Conservation (phyloP, 2,329 filamentous ascomycete genomes). For the Truncatella angustata region DNA sequence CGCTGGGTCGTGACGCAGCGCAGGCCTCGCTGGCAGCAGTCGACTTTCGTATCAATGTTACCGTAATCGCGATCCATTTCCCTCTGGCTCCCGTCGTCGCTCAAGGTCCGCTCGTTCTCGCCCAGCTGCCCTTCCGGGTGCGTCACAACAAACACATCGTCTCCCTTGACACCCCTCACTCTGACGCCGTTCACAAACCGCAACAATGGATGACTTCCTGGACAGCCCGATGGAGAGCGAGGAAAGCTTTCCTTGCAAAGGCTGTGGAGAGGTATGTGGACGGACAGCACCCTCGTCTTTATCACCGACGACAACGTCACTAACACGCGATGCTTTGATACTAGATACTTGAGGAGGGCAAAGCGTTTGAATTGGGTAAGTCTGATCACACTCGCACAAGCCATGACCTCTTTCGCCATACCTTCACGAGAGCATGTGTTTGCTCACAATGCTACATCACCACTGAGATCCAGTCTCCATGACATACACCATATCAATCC, state of each 20-base stretch:
- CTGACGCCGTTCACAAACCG: slow-evolving; percentile 11
- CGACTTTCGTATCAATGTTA: slow-evolving; percentile 1
- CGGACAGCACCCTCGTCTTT: slow-evolving; percentile 13
- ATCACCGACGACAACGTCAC: slow-evolving; percentile 14
- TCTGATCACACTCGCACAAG: slow-evolving; percentile 17
- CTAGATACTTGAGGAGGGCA: slow-evolving; percentile 96
- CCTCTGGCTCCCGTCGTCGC: background rate
- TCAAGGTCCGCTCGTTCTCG: background rate
- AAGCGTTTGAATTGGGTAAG: slow-evolving; percentile 94
- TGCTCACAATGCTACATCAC: background rate
- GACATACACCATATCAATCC: slow-evolving; percentile 3
- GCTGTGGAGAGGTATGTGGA: slow-evolving; percentile 77
- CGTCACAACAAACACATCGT: too few relatives aligned
- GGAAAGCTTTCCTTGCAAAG: slow-evolving; percentile 87
- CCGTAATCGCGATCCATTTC: background rate
- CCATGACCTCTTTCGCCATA: slow-evolving; percentile 1
- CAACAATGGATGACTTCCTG: slow-evolving; percentile 59
- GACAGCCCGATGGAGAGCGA: slow-evolving; percentile 72
- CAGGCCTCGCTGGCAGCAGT: background rate
- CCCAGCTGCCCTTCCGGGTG: too few relatives aligned
- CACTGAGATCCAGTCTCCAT: background rate
- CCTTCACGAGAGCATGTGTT: background rate
- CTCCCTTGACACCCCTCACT: too few relatives aligned
- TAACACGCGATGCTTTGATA: slow-evolving; percentile 20
- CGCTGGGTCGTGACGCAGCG: background rate